These are phyloP conservation scores for Posidonia oceanica DNA, from an alignment of 116 monocot genomes.

Conservation along the genomic window DNA sequence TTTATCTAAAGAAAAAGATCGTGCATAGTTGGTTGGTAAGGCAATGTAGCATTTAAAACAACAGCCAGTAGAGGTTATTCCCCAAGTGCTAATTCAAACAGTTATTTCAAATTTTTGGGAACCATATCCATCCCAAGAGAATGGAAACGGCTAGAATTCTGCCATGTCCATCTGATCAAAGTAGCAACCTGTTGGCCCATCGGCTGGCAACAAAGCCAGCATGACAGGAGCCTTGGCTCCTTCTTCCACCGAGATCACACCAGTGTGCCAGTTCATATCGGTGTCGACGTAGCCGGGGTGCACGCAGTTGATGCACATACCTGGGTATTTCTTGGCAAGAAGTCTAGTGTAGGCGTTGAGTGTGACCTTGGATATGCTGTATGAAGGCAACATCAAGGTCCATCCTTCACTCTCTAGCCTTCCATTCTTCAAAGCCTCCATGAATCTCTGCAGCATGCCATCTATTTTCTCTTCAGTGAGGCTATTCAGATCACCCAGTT, in stretches of 20 bases:
- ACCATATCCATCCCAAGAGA: too few relatives aligned
- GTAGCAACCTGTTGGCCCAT: slow-evolving; percentile 44
- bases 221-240: slow-evolving; percentile 55
- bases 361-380: slow-evolving; percentile 61
- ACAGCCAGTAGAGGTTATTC: too few relatives aligned
- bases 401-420: slow-evolving; percentile 41
- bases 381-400: slow-evolving; percentile 49
- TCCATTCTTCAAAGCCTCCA: slow-evolving; percentile 40
- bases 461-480: slow-evolving; percentile 38
- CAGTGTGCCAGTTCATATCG: slow-evolving; percentile 54
- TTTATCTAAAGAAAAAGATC: too few relatives aligned
- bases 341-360: slow-evolving; percentile 76
- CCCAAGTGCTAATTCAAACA: too few relatives aligned
- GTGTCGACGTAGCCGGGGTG: slow-evolving; percentile 67
- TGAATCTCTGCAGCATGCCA: slow-evolving; percentile 31
- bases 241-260: slow-evolving; percentile 25
- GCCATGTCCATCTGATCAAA: slow-evolving; percentile 47
- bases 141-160: slow-evolving; percentile 13
- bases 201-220: slow-evolving; percentile 37
- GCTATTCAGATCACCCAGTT: slow-evolving; percentile 25
- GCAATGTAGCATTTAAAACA: too few relatives aligned
- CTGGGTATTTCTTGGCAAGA: slow-evolving; percentile 39
- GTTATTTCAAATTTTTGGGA: too few relatives aligned
- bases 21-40: too few relatives aligned
- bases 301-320: slow-evolving; percentile 66